Percentiles rank a stretch among this genome's conserved stretches.
These are phyloP conservation scores for Aspergillus biplanus DNA, from an alignment of 495 filamentous ascomycete species.

Conservation along the genomic window DNA sequence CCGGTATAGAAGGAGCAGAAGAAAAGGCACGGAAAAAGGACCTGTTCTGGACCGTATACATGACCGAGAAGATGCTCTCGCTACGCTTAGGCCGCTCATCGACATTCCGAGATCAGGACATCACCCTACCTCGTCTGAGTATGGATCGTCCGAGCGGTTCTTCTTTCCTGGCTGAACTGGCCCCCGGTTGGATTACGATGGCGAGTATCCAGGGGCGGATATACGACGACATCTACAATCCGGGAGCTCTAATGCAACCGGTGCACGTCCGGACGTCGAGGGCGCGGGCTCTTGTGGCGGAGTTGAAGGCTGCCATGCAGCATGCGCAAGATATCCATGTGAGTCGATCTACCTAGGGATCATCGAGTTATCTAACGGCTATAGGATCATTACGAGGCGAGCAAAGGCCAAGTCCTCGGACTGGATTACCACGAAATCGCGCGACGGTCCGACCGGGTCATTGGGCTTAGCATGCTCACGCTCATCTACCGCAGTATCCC, in stretches of 20 bases:
- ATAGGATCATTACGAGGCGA: not conserved
- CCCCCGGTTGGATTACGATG: slow-evolving; percentile 16
- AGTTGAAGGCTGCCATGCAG: slow-evolving; percentile 18
- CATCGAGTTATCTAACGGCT: not conserved
- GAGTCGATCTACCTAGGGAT: not conserved
- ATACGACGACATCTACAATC: slow-evolving; percentile 21
- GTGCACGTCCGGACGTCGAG: slow-evolving; percentile 14
- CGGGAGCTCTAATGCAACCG: slow-evolving; percentile 16
- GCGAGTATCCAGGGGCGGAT: slow-evolving; percentile 18
- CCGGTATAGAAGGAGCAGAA: too few species aligned
- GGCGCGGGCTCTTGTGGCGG: slow-evolving; percentile 16
- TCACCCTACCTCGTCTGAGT: not conserved
- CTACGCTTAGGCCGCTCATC: not conserved
- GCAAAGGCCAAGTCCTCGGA: slow-evolving; percentile 18
- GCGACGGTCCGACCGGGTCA: slow-evolving; percentile 18
- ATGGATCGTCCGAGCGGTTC: not conserved
- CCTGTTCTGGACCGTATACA: too few species aligned
- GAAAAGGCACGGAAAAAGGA: too few species aligned
- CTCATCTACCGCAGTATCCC: slow-evolving; percentile 26
- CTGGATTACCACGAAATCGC: slow-evolving; percentile 7
- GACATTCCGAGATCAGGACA: too few species aligned
- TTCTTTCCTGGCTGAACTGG: not conserved
- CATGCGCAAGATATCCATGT: slow-evolving; percentile 19
- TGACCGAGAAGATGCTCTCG: slow-evolving; percentile 33
- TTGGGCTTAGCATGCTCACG: slow-evolving; percentile 21